phyloP scores from a whole-genome alignment of 2,329 filamentous ascomycete species.

The Penicillium capsulatum region DNA sequence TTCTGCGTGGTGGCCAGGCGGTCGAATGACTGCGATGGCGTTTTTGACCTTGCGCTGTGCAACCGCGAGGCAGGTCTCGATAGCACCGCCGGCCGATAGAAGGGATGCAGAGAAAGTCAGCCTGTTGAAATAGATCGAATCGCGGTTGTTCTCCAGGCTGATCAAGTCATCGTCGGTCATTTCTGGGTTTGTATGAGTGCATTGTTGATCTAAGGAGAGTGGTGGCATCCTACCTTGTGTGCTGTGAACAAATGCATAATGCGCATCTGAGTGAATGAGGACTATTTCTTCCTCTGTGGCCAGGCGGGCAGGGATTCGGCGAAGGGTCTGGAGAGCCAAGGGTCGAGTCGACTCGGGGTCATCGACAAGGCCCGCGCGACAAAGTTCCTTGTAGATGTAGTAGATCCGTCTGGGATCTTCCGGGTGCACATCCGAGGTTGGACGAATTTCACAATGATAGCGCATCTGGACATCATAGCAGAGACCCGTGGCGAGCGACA shows the following conservation, averaged over 20 bases:
- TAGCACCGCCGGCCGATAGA: constrained; percentile 84
- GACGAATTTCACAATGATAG: constrained; percentile 80
- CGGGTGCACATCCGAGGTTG: constrained; percentile 70
- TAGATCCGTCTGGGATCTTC: constrained; percentile 92
- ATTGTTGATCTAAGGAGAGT: not conserved
- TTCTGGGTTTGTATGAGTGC: constrained; percentile 34
- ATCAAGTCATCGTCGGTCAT: constrained; percentile 60
- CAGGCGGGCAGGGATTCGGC: constrained; percentile 70
- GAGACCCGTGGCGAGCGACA: constrained; percentile 64
- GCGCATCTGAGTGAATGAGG: constrained; percentile 69
- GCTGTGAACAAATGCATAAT: constrained; percentile 72
- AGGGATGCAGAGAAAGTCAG: constrained; percentile 76
- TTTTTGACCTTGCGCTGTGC: constrained; percentile 82
- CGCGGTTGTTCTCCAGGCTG: constrained; percentile 62
- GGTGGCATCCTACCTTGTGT: constrained; percentile 40
- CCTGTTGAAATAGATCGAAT: constrained; percentile 78
- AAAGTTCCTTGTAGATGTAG: constrained; percentile 86
- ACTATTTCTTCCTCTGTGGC: constrained; percentile 78
- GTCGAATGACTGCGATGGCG: constrained; percentile 89
- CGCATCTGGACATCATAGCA: constrained; percentile 96
- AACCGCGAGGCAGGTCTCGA: constrained; percentile 93
- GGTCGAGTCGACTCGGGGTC: constrained; percentile 50
- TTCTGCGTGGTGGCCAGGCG: constrained; percentile 93
- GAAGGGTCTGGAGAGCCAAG: constrained; percentile 52
- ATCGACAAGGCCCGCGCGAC: constrained; percentile 72